Percentiles rank a stretch among this genome's conserved stretches.
These are phyloP conservation scores for Bertia moriformis DNA, from an alignment of 2,329 filamentous ascomycete species.

Conservation along the genomic window DNA sequence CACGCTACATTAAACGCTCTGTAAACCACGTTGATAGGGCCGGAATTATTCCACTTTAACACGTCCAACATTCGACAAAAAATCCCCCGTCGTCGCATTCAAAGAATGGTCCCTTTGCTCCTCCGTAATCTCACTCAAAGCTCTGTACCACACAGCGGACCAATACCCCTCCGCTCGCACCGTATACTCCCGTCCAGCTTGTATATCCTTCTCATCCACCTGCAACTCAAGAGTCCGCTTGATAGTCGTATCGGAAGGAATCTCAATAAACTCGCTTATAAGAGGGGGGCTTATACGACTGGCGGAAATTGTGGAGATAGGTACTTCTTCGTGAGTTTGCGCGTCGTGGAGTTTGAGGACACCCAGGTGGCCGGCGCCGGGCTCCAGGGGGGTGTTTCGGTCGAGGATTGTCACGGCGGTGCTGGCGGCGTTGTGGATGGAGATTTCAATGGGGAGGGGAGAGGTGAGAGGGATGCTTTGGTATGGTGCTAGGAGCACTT, in stretches of 20 bases:
- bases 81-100: too few relatives aligned
- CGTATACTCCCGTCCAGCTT: conserved; percentile 10
- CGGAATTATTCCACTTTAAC: too few relatives aligned
- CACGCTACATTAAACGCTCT: too few relatives aligned
- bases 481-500: too few relatives aligned
- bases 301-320: background rate
- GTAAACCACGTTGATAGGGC: too few relatives aligned
- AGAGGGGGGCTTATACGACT: background rate
- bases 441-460: background rate
- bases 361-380: background rate
- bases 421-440: background rate
- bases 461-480: background rate
- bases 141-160: conserved; percentile 14
- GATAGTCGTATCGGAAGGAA: background rate
- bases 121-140: background rate
- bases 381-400: background rate
- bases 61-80: too few relatives aligned
- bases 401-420: background rate
- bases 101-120: too few relatives aligned
- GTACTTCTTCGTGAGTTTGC: background rate
- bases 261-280: background rate
- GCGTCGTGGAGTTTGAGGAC: background rate
- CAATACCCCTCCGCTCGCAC: conserved; percentile 13
- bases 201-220: too few relatives aligned
- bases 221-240: too few relatives aligned